These are phyloP conservation scores for Aspergillus sp. DNA, from an alignment of 2,329 filamentous ascomycete genomes.

Conservation along the genomic window DNA sequence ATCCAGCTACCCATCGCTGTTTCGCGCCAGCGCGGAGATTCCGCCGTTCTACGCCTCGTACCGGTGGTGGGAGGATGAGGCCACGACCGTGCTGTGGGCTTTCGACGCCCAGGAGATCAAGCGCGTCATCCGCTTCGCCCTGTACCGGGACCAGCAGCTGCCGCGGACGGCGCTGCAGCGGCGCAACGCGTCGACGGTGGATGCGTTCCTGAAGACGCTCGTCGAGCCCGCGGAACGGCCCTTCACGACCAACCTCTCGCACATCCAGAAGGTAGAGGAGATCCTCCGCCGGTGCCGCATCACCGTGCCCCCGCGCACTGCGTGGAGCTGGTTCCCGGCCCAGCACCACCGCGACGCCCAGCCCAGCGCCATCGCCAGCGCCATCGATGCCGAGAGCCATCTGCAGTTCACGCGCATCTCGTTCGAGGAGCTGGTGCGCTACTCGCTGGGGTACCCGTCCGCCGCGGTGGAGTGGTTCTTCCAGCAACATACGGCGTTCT, in stretches of 20 bases:
- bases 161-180: conserved; percentile 34
- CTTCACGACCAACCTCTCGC: conserved; percentile 28
- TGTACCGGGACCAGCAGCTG: conserved; percentile 35
- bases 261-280: conserved; percentile 40
- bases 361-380: conserved; percentile 27
- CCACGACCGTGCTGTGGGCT: conserved; percentile 36
- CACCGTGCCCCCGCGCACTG: conserved; percentile 17
- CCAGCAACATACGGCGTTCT: conserved; percentile 36
- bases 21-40: conserved; percentile 28
- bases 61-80: conserved; percentile 44
- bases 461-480: conserved; percentile 39
- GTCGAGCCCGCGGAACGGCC: conserved; percentile 26
- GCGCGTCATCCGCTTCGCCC: conserved; percentile 36
- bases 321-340: conserved; percentile 40
- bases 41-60: conserved; percentile 34
- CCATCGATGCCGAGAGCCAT: conserved; percentile 40
- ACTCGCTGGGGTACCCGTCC: conserved; percentile 35
- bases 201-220: conserved; percentile 31
- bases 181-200: conserved; percentile 33
- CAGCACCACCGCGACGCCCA: conserved; percentile 19
- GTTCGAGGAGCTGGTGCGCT: conserved; percentile 42
- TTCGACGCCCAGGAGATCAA: conserved; percentile 38
- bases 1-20: conserved; percentile 28
- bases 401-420: conserved; percentile 38
- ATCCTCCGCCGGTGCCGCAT: conserved; percentile 34